Conservation (phyloP, 1,139 yeast genomes). For the Ogataea hybrid region DNA sequence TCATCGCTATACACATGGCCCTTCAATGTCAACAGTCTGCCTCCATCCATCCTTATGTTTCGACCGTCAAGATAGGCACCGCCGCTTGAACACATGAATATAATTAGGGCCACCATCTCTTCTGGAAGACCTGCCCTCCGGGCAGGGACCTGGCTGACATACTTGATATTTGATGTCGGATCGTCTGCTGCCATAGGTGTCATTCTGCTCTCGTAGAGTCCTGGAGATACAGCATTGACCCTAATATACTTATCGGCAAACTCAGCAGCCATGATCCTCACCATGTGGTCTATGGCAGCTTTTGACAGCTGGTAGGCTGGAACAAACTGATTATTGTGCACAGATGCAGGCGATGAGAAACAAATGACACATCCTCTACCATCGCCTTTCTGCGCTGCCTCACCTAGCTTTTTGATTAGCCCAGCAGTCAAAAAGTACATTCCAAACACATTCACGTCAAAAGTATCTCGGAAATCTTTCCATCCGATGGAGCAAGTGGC, state of each 20-base stretch:
- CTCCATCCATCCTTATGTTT: slow-evolving; percentile 26
- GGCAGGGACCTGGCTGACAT: slow-evolving; percentile 22
- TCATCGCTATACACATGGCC: slow-evolving; percentile 26
- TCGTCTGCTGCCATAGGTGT: slow-evolving; percentile 23
- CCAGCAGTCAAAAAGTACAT: slow-evolving; percentile 26
- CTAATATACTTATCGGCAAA: slow-evolving; percentile 26
- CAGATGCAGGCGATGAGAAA: slow-evolving; percentile 25
- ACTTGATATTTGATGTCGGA: slow-evolving; percentile 23
- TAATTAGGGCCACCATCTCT: slow-evolving; percentile 23
- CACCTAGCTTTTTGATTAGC: slow-evolving; percentile 20
- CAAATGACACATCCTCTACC: slow-evolving; percentile 25
- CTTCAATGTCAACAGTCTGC: slow-evolving; percentile 21
- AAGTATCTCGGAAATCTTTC: slow-evolving; percentile 22
- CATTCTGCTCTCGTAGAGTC: slow-evolving; percentile 24
- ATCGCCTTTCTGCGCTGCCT: slow-evolving; percentile 24
- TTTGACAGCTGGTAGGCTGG: slow-evolving; percentile 25
- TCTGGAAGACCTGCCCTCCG: slow-evolving; percentile 21
- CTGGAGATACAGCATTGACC: slow-evolving; percentile 27
- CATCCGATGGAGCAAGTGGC: slow-evolving; percentile 23
- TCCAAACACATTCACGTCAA: slow-evolving; percentile 26
- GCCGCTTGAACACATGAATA: slow-evolving; percentile 23
- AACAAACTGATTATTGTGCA: slow-evolving; percentile 25
- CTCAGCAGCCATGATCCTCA: slow-evolving; percentile 27
- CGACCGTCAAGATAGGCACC: slow-evolving; percentile 27
- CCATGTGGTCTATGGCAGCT: slow-evolving; percentile 25